These are phyloP conservation scores for Violaceomyces palustris DNA, from an alignment of 1,284 basidiomycete species.

Conservation along the genomic window DNA sequence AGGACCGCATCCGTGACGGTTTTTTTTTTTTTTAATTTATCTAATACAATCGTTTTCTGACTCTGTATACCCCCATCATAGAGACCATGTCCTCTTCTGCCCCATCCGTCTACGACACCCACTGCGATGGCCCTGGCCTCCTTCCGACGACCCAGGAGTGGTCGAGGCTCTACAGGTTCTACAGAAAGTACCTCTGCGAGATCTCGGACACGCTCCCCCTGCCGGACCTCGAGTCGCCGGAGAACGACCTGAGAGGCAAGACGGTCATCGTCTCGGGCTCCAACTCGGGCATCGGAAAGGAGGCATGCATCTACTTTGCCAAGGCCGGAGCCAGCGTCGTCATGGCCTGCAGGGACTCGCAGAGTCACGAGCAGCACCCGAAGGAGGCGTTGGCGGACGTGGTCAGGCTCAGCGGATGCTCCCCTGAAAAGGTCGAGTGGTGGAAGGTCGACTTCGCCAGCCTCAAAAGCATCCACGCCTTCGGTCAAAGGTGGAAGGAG, in stretches of 20 bases:
- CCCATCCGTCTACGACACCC: constrained; percentile 38
- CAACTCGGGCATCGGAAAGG: constrained; percentile 38
- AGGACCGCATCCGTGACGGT: too few relatives aligned
- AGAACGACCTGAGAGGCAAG: constrained; percentile 24
- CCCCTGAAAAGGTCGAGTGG: constrained; percentile 20
- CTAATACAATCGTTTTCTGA: too few relatives aligned
- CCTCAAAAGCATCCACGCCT: constrained; percentile 17
- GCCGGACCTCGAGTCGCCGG: constrained; percentile 5
- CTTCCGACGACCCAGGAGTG: constrained; percentile 20
- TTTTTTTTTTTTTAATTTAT: too few relatives aligned
- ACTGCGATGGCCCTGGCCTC: constrained; percentile 35
- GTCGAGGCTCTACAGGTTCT: constrained; percentile 11
- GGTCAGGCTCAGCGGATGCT: constrained; percentile 2
- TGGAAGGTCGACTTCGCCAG: constrained; percentile 41
- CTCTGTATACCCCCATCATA: background rate
- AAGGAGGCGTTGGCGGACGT: constrained; percentile 25
- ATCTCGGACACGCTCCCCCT: constrained; percentile 2
- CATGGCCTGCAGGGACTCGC: constrained; percentile 37
- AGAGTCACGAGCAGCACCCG: constrained; percentile 36
- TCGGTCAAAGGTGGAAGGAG: constrained; percentile 19
- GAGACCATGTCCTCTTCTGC: background rate
- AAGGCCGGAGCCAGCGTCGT: constrained; percentile 29
- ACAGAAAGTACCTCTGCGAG: constrained; percentile 16
- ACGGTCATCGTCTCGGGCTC: constrained; percentile 36
- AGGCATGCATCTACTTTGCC: constrained; percentile 32